phyloP scores from a whole-genome alignment of 208 protist genomes.

The Trypanosoma lewisi region DNA sequence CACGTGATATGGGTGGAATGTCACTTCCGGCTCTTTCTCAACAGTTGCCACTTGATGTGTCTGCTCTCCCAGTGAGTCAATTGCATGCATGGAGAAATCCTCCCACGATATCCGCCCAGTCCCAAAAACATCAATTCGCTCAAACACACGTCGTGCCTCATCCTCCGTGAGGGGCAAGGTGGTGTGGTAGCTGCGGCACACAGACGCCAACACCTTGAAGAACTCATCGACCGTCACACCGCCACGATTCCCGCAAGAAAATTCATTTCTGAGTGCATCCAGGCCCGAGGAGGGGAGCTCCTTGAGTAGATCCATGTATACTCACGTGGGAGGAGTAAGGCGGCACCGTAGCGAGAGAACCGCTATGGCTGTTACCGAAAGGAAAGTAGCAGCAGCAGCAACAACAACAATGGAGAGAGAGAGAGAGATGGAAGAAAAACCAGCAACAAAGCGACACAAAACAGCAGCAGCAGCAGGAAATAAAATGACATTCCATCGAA shows the following conservation, averaged over 20 bases:
- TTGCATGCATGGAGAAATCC: constrained; percentile 50
- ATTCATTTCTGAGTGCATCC: constrained; percentile 27
- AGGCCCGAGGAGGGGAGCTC: constrained; percentile 35
- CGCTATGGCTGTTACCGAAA: no score
- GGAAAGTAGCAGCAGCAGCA: no score
- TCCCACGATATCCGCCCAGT: constrained; percentile 42
- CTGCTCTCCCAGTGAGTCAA: constrained; percentile 27
- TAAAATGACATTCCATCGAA: no score
- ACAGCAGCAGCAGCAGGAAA: no score
- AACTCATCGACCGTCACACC: constrained; percentile 34
- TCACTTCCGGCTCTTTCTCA: background rate
- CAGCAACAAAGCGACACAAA: no score
- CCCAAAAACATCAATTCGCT: constrained; percentile 38
- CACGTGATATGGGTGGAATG: constrained; percentile 42
- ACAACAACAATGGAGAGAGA: no score
- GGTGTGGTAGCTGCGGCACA: constrained; percentile 13
- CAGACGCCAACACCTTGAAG: constrained; percentile 12
- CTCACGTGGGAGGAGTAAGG: background rate
- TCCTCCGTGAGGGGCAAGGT: background rate
- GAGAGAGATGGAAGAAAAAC: no score
- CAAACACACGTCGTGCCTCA: constrained; percentile 43
- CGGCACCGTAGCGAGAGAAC: no score
- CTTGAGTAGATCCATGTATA: constrained; percentile 55
- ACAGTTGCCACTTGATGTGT: background rate
- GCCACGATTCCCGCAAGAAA: constrained; percentile 18